phyloP scores from a whole-genome alignment of 2,329 filamentous ascomycete genomes.

The Annulohypoxylon truncatum region DNA sequence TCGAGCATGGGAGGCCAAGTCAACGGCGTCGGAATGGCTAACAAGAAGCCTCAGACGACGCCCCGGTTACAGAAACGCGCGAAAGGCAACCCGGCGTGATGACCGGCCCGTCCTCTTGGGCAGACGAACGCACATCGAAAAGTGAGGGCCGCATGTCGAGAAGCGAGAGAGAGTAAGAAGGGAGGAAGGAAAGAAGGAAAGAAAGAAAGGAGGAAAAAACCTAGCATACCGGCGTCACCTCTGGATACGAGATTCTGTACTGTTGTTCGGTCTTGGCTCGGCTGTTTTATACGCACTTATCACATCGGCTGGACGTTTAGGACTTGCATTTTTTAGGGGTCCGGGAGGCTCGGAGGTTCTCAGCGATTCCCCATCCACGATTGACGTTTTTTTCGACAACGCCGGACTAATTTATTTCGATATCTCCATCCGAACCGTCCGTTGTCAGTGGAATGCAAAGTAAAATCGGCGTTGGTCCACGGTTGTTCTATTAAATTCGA shows the following conservation, averaged over 20 bases:
- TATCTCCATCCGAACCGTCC: constrained; percentile 12
- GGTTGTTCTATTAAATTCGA: constrained; percentile 26
- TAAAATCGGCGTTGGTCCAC: constrained; percentile 37
- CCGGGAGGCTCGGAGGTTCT: constrained; percentile 32
- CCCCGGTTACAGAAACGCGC: constrained; percentile 67
- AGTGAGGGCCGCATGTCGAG: constrained; percentile 15
- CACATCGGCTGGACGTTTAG: constrained; percentile 39
- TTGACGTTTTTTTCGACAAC: constrained; percentile 35
- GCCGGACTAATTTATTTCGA: constrained; percentile 35
- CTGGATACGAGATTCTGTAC: constrained; percentile 44
- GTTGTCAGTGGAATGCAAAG: constrained; percentile 23
- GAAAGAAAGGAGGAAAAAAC: background rate
- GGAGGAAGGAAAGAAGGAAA: background rate
- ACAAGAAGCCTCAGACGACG: constrained; percentile 64
- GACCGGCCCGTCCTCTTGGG: background rate
- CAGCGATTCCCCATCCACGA: constrained; percentile 38
- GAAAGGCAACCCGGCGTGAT: constrained; percentile 57
- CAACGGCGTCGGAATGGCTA: constrained; percentile 61
- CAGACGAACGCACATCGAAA: no score
- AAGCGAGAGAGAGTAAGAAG: background rate
- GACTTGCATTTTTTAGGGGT: constrained; percentile 41
- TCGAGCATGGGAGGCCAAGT: constrained; percentile 57
- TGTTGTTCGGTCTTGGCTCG: constrained; percentile 39
- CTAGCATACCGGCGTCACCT: constrained; percentile 46
- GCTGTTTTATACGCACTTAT: constrained; percentile 34